Conservation (phyloP, 257 asterid species). For the Osmanthus fragrans region DNA sequence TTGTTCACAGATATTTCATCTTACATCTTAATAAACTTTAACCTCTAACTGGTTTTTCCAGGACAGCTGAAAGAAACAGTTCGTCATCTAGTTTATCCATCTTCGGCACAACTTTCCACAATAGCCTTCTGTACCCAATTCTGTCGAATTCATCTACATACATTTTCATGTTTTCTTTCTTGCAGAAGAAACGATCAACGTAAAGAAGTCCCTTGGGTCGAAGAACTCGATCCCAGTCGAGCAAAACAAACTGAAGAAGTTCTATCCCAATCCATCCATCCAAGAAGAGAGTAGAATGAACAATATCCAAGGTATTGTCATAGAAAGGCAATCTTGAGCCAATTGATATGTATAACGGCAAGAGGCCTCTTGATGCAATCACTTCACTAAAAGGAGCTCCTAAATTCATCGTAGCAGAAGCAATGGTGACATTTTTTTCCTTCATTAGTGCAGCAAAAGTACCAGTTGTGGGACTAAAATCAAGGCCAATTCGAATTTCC, state of each 20-base stretch:
- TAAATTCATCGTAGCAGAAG: neutral
- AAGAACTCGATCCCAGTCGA: neutral
- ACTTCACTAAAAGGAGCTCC: neutral
- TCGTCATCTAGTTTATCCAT: neutral
- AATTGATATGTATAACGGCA: neutral
- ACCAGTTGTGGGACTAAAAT: neutral
- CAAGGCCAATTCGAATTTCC: neutral
- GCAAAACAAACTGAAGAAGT: neutral
- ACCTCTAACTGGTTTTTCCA: neutral
- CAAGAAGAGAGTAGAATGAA: neutral
- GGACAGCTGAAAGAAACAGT: neutral
- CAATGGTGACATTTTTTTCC: neutral
- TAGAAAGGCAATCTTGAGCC: conserved; percentile 1
- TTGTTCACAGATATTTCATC: neutral
- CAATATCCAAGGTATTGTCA: neutral
- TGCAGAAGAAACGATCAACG: neutral
- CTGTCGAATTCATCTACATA: neutral
- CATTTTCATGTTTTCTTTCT: conserved; percentile 6
- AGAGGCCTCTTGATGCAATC: neutral
- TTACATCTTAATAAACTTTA: neutral
- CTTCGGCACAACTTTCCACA: neutral
- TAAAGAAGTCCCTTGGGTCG: neutral
- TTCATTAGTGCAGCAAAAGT: neutral
- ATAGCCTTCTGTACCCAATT: neutral
- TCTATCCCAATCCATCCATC: conserved; percentile 5